Base-by-base conservation (phyloP, 495 filamentous ascomycete genomes). In the Achaetomiella virescens region DNA sequence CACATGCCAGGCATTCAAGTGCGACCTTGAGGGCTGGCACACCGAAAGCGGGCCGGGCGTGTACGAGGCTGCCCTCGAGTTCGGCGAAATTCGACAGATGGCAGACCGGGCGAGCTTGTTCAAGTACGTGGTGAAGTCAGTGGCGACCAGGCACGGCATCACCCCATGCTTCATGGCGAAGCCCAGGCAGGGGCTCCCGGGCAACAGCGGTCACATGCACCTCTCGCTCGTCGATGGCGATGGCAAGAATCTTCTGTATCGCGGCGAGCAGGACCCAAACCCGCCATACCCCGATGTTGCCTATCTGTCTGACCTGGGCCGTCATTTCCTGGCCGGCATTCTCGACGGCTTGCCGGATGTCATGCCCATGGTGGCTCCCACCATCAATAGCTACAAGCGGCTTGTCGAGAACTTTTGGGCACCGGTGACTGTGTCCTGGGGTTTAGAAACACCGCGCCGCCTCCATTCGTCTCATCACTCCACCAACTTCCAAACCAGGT, bases 81-180 rank as follows among this genome's bases (percentile, higher is more conserved):
- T 90, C 56, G 84, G 83, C 17, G 89, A 96, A 67, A 84, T 89
- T 45, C 81, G 79, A 27, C 74, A 85, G 44, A 96, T 95, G 89
- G 93, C 93, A 0, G 93, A 97, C 65, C 85, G 85, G 62, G 91
- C 93, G 10, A 82, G 83, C 29, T 75, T 98, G 3, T 98, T 98
- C 81, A 98, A 98, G 83, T 91, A 93, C 58, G 82, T 87, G 6
- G 90, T 95, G 49, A 96, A 95, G 70, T 87, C 88, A 1, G 78
- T 95, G 27, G 90, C 87, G 15, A 86, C 80, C 42, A 88, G 88
- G 66, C 86, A 88, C 70, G 90, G 89, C 42, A 96, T 97, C 63
- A 96, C 89, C 0, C 93, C 93, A 1, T 92, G 89, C 67, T 98
- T 98, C 75, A 98, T 98, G 93, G 93, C 93, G n/a, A 98, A 97